phyloP scores from a whole-genome alignment of 129 eudicot genomes.

The Saussurea involucrata region DNA sequence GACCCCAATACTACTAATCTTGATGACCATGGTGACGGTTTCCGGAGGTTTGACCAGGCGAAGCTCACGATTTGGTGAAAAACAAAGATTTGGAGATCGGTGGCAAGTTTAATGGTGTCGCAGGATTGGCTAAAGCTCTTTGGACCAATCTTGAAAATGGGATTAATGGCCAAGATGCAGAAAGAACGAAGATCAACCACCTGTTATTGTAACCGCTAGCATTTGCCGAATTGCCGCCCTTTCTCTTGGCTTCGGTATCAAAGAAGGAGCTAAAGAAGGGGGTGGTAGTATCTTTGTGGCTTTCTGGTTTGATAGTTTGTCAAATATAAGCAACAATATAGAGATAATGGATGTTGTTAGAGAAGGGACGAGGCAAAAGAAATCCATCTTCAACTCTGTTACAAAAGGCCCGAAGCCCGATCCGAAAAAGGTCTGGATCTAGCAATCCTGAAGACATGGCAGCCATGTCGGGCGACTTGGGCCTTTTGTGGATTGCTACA shows the following conservation, averaged over 20 bases:
- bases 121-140: conserved; percentile 45
- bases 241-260: conserved; percentile 62
- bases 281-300: conserved; percentile 76
- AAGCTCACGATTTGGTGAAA: conserved; percentile 46
- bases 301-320: conserved; percentile 55
- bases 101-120: conserved; percentile 32
- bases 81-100: conserved; percentile 41
- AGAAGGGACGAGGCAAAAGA: conserved; percentile 53
- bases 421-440: neutral
- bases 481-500: too few species aligned
- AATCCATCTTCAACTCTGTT: conserved; percentile 43
- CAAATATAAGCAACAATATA: conserved; percentile 54
- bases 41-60: conserved; percentile 31
- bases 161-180: conserved; percentile 32
- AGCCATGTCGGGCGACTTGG: too few species aligned
- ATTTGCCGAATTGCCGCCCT: too few species aligned
- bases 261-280: too few species aligned
- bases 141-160: conserved; percentile 42
- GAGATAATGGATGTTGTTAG: conserved; percentile 41
- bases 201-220: too few species aligned
- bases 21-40: neutral
- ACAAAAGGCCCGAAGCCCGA: neutral
- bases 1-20: neutral
- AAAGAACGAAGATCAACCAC: conserved; percentile 51
- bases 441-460: neutral